These are phyloP conservation scores for Termitomyces sp. DNA, from an alignment of 768 basidiomycete species.

Conservation along the genomic window DNA sequence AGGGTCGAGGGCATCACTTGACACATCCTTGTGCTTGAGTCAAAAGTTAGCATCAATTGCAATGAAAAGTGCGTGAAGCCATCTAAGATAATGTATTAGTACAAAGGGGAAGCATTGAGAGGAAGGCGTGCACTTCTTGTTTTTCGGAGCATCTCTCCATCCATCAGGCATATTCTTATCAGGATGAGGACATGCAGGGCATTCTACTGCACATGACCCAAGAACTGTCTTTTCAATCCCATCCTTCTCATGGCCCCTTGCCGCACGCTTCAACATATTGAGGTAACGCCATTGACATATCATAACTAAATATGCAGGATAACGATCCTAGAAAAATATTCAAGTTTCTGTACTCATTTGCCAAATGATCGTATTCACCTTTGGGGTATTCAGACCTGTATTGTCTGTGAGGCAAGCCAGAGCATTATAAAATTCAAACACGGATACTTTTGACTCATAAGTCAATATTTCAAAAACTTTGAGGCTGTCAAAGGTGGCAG, in stretches of 20 bases:
- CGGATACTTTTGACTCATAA: background rate
- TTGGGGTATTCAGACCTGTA: background rate
- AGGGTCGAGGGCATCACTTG: too few species aligned
- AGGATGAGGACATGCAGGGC: too few species aligned
- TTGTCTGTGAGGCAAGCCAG: background rate
- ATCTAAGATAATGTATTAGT: too few species aligned
- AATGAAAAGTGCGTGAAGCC: too few species aligned
- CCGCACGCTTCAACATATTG: background rate
- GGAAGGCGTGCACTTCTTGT: too few species aligned
- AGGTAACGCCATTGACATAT: background rate
- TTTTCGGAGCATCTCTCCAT: too few species aligned
- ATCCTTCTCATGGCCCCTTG: background rate
- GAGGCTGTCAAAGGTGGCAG: background rate
- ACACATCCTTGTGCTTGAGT: too few species aligned
- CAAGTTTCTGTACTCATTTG: too few species aligned
- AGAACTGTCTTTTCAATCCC: background rate
- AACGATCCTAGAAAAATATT: background rate
- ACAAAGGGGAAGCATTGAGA: too few species aligned
- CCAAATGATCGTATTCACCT: background rate
- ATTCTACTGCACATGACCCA: background rate
- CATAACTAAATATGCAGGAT: background rate
- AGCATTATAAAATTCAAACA: background rate
- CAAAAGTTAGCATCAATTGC: too few species aligned
- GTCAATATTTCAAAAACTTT: too few species aligned
- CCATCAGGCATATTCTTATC: too few species aligned